Evolutionary conservation across 345 rosid genomes (phyloP).

Genomic region (Turritis glabra): DNA sequence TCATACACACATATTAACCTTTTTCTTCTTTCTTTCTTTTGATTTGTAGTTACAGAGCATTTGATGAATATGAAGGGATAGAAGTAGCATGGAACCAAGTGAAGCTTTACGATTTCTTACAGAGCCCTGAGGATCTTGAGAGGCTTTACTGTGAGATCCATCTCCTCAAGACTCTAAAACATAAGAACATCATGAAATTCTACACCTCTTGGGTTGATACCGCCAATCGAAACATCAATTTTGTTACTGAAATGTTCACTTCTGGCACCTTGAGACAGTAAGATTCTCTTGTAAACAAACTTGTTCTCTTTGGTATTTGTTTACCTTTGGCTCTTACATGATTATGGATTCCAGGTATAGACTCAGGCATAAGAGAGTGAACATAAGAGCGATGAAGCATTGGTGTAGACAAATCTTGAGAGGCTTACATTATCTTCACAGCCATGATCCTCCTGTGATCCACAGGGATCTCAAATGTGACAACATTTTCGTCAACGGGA

Average conservation of each 20-base stretch:
- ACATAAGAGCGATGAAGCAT: conserved; percentile 77
- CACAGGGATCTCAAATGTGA: conserved; percentile 96
- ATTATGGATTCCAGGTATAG: conserved; percentile 51
- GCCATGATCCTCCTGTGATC: conserved; percentile 85
- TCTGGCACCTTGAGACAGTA: conserved; percentile 96
- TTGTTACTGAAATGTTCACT: conserved; percentile 93
- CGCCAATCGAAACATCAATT: conserved; percentile 73
- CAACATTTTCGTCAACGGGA: conserved; percentile 84
- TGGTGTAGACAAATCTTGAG: conserved; percentile 90
- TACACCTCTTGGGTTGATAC: conserved; percentile 87
- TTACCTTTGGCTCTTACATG: not conserved
- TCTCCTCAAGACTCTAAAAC: conserved; percentile 86
- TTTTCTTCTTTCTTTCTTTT: not conserved
- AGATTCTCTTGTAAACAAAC: conserved; percentile 21
- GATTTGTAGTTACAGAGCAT: conserved; percentile 75
- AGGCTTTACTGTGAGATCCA: conserved; percentile 91
- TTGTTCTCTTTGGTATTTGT: not conserved
- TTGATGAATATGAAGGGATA: conserved; percentile 92
- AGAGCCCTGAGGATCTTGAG: conserved; percentile 82
- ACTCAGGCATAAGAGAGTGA: conserved; percentile 74
- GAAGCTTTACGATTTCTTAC: conserved; percentile 73
- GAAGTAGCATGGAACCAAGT: conserved; percentile 99
- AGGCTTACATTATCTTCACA: conserved; percentile 79
- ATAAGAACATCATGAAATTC: conserved; percentile 86
- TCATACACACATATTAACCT: not conserved